phyloP scores from a whole-genome alignment of 73 alveolate species.

The Stentor coeruleus region DNA sequence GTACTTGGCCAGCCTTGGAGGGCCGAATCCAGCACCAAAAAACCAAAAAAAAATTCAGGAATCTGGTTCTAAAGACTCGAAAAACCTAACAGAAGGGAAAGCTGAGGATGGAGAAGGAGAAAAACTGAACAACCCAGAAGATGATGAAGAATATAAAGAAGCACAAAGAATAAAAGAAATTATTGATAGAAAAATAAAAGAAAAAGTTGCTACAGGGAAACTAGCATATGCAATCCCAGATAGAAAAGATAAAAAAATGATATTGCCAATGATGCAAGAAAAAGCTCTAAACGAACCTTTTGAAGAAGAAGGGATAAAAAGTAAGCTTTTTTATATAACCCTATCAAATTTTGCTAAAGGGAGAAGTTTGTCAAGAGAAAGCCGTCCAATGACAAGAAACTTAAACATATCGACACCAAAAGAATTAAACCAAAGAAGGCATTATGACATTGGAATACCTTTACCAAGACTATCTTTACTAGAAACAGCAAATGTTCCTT shows the following conservation, averaged over 20 bases:
- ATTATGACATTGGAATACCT: not conserved
- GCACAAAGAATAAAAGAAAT: not conserved
- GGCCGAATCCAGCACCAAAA: not conserved
- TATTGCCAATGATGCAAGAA: not conserved
- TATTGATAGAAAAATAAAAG: not conserved
- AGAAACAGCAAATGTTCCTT: not conserved
- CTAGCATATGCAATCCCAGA: not conserved
- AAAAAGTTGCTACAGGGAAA: not conserved
- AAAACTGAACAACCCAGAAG: not conserved
- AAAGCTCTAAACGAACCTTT: not conserved
- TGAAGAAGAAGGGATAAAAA: not conserved
- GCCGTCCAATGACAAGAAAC: not conserved
- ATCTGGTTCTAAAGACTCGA: too few species aligned
- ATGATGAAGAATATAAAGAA: not conserved
- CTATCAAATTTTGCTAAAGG: not conserved
- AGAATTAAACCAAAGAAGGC: not conserved
- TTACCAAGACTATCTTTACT: not conserved
- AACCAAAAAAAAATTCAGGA: too few species aligned
- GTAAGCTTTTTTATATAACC: not conserved
- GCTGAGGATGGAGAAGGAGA: not conserved
- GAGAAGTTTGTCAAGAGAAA: not conserved
- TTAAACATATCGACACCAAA: not conserved
- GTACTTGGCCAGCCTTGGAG: not conserved
- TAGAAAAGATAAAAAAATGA: not conserved
- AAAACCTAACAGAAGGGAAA: not conserved